Evolutionary conservation across 768 basidiomycete genomes (phyloP), one percentile per base, ranked within the genome.

Genomic region (Psilocybe tampanensis): DNA sequence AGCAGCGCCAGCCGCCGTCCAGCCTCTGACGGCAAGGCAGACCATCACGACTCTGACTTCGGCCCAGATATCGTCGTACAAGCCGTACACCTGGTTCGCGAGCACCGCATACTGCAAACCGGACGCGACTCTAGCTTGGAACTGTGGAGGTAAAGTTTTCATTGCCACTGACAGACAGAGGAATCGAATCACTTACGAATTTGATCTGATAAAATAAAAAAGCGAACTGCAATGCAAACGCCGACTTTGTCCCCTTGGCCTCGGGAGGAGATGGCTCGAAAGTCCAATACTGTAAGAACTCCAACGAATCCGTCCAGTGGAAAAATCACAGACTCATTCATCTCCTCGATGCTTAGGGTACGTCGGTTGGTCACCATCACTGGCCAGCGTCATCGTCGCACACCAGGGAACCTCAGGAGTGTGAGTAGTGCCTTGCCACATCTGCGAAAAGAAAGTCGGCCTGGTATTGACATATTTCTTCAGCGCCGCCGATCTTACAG

Each of bases 21-120:
- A 62, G n/a, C n/a, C n/a, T 19, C 23, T 62, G 24, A 54, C 58
- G 17, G 55, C 56, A 55, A 52, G 61, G 32, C 61, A 62, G 34
- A 56, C 47, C 34, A 59, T 66, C 51, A 60, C 72, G 1, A 43
- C 77, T 9, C 66, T 83, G 39, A 66, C 72, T 8, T 59, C 72
- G 8, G 15, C 74, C 0, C 78, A 82, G 62, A 77, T 85, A 18
- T 58, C 70, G 8, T 24, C 64, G 8, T 84, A 74, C 66, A 77
- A 65, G 29, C 75, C 82, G 0, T 86, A 77, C 65, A 74, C 81
- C 0, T 68, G 65, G 55, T 84, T 78, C 56, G 82, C 84, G 0
- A 78, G 77, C 41, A 61, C 83, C 7, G 83, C 76, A 0, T 84
- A 84, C 59, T 86, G 85, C 56, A 55, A 70, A 3, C 74, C 81